Evolutionary conservation across 306 rosid species (phyloP), one percentile per base, ranked within the genome.

Genomic region (Begonia masoniana): DNA sequence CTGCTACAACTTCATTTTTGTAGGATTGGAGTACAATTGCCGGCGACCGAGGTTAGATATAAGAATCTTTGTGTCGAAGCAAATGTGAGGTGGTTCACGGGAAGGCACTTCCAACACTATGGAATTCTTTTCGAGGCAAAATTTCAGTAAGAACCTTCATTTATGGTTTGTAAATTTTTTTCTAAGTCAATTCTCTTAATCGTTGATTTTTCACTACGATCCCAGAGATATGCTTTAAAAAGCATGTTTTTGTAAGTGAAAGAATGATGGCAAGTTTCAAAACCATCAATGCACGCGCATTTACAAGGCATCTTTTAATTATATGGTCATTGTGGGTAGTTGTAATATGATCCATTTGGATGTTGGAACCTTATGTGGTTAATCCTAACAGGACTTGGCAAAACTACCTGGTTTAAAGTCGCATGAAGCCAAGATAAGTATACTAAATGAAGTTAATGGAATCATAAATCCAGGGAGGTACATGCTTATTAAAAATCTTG

Each of bases 11-110:
- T 11, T 45, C 15, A 45, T 60, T 15, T 51, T 53, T 41, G 62
- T 43, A 82, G 95, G 62, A 81, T 79, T 61, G 85, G 88, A 15
- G 62, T 82, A 26, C 63, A 77, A 57, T 62, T 77, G 52, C 79
- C 95, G 9, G 73, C 79, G 0, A 82, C 79, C 11, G 85, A 82
- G 54, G 87, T 85, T 71, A 79, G 76, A 51, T 85, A 77, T 62
- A 71, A 66, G 52, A 74, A 75, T 74, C 69, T 82, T 12, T 31
- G 56, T 31, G 82, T 79, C 4, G 83, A 82, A 59, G 88, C 87
- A 17, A 71, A 63, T 79, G 88, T 60, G 73, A 76, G 42, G 76
- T 82, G 11, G 85, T 85, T 50, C 74, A 71, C 46, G 95, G 92
- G 43, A 85, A 73, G 62, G 78, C 92, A 26, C 56, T 75, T 56